Conservation (phyloP, 1,284 basidiomycete species). For the Papiliotrema fonsecae region DNA sequence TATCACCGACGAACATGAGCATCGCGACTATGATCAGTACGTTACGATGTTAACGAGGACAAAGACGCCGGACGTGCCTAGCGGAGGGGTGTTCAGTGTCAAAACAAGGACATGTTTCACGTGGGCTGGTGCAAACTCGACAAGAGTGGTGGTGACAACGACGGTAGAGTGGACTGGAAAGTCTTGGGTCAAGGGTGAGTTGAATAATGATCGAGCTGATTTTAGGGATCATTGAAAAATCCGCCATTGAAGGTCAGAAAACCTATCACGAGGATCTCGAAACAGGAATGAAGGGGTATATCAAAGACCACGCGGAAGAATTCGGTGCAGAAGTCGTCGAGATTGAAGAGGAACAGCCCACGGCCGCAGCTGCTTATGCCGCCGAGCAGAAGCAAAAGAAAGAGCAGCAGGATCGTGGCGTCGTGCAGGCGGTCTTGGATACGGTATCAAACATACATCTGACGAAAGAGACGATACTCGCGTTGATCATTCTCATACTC, state of each 20-base stretch:
- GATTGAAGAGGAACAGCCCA: constrained; percentile 6
- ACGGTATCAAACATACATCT: constrained; percentile 57
- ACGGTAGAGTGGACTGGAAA: constrained; percentile 94
- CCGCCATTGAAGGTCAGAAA: constrained; percentile 91
- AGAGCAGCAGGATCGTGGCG: constrained; percentile 49
- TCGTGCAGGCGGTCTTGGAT: constrained; percentile 56
- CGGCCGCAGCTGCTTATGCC: constrained; percentile 42
- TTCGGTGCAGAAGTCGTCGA: constrained; percentile 55
- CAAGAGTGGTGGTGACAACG: constrained; percentile 78
- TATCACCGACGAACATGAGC: constrained; percentile 75
- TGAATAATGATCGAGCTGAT: not conserved
- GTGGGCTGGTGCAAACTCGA: constrained; percentile 78
- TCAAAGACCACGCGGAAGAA: constrained; percentile 79
- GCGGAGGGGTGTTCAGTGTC: constrained; percentile 83
- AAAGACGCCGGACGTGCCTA: constrained; percentile 88
- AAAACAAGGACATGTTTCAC: constrained; percentile 92
- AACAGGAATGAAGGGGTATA: constrained; percentile 77
- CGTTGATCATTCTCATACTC: constrained; percentile 64
- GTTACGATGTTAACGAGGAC: constrained; percentile 84
- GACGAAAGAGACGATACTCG: constrained; percentile 55
- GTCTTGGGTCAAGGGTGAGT: constrained; percentile 88
- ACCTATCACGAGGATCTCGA: constrained; percentile 81
- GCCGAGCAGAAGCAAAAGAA: constrained; percentile 23
- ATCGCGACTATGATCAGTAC: constrained; percentile 80
- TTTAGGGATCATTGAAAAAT: constrained; percentile 85